Base-by-base conservation (phyloP, 805 yeast genomes). In the Naumovozyma baii region DNA sequence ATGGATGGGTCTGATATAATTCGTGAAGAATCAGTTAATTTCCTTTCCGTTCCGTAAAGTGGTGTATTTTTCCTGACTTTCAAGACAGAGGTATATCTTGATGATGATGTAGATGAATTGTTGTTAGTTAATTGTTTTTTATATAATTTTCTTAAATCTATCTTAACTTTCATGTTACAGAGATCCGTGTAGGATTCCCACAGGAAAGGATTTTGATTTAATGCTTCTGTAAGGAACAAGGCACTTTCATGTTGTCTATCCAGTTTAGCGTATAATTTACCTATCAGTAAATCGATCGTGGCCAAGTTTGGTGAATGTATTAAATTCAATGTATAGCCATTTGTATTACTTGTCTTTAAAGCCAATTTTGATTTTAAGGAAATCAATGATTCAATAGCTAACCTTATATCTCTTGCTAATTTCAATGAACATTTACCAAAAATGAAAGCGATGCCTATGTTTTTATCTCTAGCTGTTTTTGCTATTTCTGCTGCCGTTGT, bases 131-230 rank as follows among this genome's bases (percentile, higher is more conserved):
- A n/a, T n/a, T n/a, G n/a, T n/a, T 43, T 17, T 4, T 40, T 39
- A 22, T 43, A 54, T 34, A 54, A 36, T 19, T 43, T 39, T 26
- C 50, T 47, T 32, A 54, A 39, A 42, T 77, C 74, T 15, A 86
- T 70, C 42, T 73, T 73, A 15, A 81, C 84, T 10, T 94, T 92
- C 62, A 81, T 64, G 36, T 70, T 68, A 50, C 86, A 77, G 36
- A 92, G 64, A 33, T 80, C 79, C 47, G 80, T 85, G 46, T 85
- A 78, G 0, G 96, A 86, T 54, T 86, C 96, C 74, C 92, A 86
- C 31, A 86, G 70, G 54, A 69, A 84, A 14, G 94, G 95, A 55
- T 92, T 83, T 46, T 70, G 62, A 43, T 76, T 75, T 41, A 86
- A 67, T 1, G 90, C 84, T 47, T 72, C 75, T 0, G 84, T 71